These are phyloP conservation scores for Talaromyces wortmannii DNA, from an alignment of 495 filamentous ascomycete genomes.

Conservation along the genomic window DNA sequence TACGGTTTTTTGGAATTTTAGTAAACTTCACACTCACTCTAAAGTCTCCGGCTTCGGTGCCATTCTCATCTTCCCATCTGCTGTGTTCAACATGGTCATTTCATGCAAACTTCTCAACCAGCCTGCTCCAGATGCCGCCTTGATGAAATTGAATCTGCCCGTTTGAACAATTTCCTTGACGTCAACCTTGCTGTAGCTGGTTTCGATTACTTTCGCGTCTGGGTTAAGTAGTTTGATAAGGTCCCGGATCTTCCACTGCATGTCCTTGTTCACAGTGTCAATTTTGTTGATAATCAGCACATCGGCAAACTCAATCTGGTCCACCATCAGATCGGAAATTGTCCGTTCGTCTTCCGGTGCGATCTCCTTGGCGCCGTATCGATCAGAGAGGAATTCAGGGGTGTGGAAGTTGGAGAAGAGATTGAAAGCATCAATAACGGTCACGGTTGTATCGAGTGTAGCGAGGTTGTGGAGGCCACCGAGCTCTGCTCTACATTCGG, in stretches of 20 bases:
- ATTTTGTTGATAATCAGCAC: slow-evolving; percentile 53
- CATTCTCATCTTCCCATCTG: slow-evolving; percentile 28
- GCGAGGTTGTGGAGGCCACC: slow-evolving; percentile 47
- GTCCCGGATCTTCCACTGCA: slow-evolving; percentile 29
- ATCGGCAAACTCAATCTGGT: slow-evolving; percentile 58
- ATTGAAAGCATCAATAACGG: slow-evolving; percentile 53
- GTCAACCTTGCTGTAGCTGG: slow-evolving; percentile 36
- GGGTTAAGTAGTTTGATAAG: slow-evolving; percentile 44
- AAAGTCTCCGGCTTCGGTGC: slow-evolving; percentile 51
- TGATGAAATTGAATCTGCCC: slow-evolving; percentile 35
- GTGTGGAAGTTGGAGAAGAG: slow-evolving; percentile 51
- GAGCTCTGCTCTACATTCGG: slow-evolving; percentile 20
- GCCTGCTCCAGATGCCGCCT: slow-evolving; percentile 34
- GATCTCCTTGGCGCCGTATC: slow-evolving; percentile 32
- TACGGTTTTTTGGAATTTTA: neutral
- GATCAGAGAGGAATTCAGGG: slow-evolving; percentile 46
- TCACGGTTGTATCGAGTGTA: slow-evolving; percentile 51
- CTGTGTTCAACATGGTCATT: slow-evolving; percentile 36
- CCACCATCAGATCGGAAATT: slow-evolving; percentile 53
- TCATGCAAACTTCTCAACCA: slow-evolving; percentile 46
- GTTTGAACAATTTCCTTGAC: slow-evolving; percentile 46
- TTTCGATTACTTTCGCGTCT: slow-evolving; percentile 40
- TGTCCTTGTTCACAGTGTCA: slow-evolving; percentile 31
- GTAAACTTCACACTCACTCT: slow-evolving; percentile 27
- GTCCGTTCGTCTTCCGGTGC: slow-evolving; percentile 51